These are phyloP conservation scores for Sambucus nigra DNA, from an alignment of 129 eudicot genomes.

Conservation along the genomic window DNA sequence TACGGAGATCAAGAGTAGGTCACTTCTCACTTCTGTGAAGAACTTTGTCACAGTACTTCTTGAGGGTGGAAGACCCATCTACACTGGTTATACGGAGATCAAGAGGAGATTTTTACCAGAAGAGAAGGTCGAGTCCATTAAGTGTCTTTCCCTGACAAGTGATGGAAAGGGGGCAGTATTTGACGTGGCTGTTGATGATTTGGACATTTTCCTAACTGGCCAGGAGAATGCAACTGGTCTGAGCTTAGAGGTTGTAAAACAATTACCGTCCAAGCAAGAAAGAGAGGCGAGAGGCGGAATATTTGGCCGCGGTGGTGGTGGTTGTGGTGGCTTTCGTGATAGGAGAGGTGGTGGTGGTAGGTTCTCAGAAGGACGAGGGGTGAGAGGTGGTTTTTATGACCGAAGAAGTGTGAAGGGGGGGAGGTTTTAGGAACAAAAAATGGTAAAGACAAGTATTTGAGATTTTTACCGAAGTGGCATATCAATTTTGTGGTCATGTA, in stretches of 20 bases:
- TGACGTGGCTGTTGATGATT: constrained; percentile 58
- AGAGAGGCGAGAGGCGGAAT: constrained; percentile 49
- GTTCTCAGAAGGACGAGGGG: constrained; percentile 27
- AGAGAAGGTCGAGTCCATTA: constrained; percentile 66
- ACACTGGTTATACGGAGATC: constrained; percentile 63
- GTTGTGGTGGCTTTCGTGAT: constrained; percentile 31
- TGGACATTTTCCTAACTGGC: constrained; percentile 61
- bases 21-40: constrained; percentile 82
- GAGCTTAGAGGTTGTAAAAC: constrained; percentile 62
- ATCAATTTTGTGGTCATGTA: constrained; percentile 33
- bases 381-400: constrained; percentile 33
- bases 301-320: constrained; percentile 44
- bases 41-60: constrained; percentile 65
- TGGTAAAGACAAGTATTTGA: constrained; percentile 27
- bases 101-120: constrained; percentile 84
- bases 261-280: constrained; percentile 64
- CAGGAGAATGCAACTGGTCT: constrained; percentile 67
- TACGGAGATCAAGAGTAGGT: constrained; percentile 65
- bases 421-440: constrained; percentile 32
- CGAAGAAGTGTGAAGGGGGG: constrained; percentile 33
- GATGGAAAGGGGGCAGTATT: constrained; percentile 80
- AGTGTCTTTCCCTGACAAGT: constrained; percentile 72
- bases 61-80: constrained; percentile 65
- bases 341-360: constrained; percentile 35
- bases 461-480: neutral